phyloP scores from a whole-genome alignment of 2,329 filamentous ascomycete species.

The Allantophomopsis lycopodina region DNA sequence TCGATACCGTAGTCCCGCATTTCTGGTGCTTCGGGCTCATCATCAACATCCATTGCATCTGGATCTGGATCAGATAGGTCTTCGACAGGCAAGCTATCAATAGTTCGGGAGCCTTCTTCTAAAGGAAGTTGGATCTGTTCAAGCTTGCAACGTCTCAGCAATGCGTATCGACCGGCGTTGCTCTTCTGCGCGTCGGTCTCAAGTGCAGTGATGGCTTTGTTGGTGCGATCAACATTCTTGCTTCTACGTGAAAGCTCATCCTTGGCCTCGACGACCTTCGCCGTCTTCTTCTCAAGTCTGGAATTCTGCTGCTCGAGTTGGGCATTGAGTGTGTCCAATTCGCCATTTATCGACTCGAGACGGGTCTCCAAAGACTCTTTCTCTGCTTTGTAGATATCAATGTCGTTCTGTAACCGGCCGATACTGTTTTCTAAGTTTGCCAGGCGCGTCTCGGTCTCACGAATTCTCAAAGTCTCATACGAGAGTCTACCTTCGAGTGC shows the following conservation, averaged over 20 bases:
- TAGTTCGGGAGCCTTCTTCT: constrained; percentile 47
- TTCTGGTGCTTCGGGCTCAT: constrained; percentile 45
- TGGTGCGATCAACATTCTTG: constrained; percentile 64
- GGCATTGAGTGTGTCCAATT: constrained; percentile 64
- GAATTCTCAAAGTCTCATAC: constrained; percentile 38
- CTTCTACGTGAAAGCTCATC: constrained; percentile 71
- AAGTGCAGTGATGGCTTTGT: constrained; percentile 64
- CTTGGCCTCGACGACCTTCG: constrained; percentile 66
- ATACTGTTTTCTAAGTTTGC: constrained; percentile 52
- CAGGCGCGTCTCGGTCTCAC: constrained; percentile 54
- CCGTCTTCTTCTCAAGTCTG: constrained; percentile 53
- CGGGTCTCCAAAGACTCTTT: constrained; percentile 63
- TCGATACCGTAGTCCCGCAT: constrained; percentile 87
- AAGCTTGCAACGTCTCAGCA: constrained; percentile 80
- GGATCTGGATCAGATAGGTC: constrained; percentile 61
- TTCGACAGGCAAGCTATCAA: constrained; percentile 79
- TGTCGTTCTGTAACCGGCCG: constrained; percentile 51
- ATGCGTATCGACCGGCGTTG: constrained; percentile 67
- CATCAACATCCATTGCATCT: constrained; percentile 89
- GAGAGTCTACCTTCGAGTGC: constrained; percentile 49
- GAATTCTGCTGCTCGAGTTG: constrained; percentile 55
- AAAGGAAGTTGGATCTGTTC: constrained; percentile 86
- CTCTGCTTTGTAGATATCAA: constrained; percentile 56
- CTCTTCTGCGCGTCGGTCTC: constrained; percentile 81
- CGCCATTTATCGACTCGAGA: constrained; percentile 58